Evolutionary conservation across 2,329 filamentous ascomycete genomes (phyloP).

Genomic region (Fusarium nematophilum): DNA sequence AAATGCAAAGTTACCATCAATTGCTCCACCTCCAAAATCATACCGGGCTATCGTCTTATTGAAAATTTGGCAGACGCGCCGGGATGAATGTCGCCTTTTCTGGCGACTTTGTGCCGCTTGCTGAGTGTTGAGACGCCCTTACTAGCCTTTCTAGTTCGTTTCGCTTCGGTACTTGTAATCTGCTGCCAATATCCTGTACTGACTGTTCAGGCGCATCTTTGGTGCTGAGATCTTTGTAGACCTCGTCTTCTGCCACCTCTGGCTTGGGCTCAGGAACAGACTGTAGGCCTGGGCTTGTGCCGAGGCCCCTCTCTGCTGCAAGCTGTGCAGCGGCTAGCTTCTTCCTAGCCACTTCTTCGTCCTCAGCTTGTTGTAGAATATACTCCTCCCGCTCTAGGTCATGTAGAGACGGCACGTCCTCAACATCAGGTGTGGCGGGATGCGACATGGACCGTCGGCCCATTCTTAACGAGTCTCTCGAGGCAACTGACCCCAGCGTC

Average conservation of each 20-base stretch:
- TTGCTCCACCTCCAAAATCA: neutral
- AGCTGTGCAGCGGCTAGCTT: constrained; percentile 64
- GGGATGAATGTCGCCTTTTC: constrained; percentile 61
- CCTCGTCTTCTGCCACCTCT: constrained; percentile 49
- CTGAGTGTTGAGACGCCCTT: constrained; percentile 20
- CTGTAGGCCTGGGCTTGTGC: constrained; percentile 22
- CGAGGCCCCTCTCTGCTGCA: constrained; percentile 62
- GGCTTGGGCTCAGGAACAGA: constrained; percentile 38
- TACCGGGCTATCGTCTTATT: constrained; percentile 43
- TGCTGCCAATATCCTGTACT: constrained; percentile 14
- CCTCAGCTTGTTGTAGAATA: constrained; percentile 61
- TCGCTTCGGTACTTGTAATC: constrained; percentile 1
- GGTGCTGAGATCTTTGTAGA: constrained; percentile 30
- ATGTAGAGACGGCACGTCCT: constrained; percentile 59
- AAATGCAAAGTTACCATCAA: neutral
- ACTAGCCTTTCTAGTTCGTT: constrained; percentile 42
- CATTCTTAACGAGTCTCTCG: constrained; percentile 47
- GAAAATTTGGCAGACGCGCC: constrained; percentile 68
- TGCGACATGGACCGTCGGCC: constrained; percentile 44
- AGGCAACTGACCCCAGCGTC: constrained; percentile 61
- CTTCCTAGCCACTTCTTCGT: constrained; percentile 63
- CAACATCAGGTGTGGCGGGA: constrained; percentile 51
- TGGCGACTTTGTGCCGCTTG: constrained; percentile 15
- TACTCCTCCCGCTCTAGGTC: constrained; percentile 67
- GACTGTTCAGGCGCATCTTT: constrained; percentile 24